A percentile compares a stretch with the other conserved stretches of the same genome.
These are phyloP conservation scores for Cadophora sp. DNA, from an alignment of 2,329 filamentous ascomycete species.

Conservation along the genomic window DNA sequence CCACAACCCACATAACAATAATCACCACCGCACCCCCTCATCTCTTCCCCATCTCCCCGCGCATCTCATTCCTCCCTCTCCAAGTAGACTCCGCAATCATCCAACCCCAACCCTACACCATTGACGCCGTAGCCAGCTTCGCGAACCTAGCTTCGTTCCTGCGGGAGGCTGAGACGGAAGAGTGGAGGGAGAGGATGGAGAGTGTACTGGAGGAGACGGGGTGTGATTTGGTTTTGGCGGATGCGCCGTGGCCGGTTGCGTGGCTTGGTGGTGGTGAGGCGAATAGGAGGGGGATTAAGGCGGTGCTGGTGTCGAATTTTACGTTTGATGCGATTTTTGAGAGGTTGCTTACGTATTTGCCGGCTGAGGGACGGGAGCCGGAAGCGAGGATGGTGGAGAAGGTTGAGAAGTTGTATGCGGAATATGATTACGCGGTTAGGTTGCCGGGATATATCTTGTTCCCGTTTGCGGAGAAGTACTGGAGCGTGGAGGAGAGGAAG, in stretches of 20 bases:
- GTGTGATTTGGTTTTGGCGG: slow-evolving; percentile 11
- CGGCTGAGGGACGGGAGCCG: background rate
- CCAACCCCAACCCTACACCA: slow-evolving; percentile 15
- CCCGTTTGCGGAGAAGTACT: slow-evolving; percentile 10
- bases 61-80: slow-evolving; percentile 4
- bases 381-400: slow-evolving; percentile 3
- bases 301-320: slow-evolving; percentile 10
- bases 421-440: slow-evolving; percentile 9
- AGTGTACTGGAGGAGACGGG: background rate
- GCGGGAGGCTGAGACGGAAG: background rate
- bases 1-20: slow-evolving; percentile 17
- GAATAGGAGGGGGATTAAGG: background rate
- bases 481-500: background rate
- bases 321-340: slow-evolving; percentile 18
- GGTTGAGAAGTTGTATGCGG: slow-evolving; percentile 14
- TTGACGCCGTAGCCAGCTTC: slow-evolving; percentile 11
- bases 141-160: background rate
- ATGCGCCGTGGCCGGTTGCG: slow-evolving; percentile 14
- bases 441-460: slow-evolving; percentile 7
- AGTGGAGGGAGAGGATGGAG: background rate
- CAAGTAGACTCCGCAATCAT: slow-evolving; percentile 16
- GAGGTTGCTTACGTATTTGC: slow-evolving; percentile 5
- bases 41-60: slow-evolving; percentile 13
- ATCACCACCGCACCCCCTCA: slow-evolving; percentile 8
- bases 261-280: slow-evolving; percentile 8